A percentile compares a stretch with the other conserved stretches of the same genome.
Evolutionary conservation across 2,329 filamentous ascomycete genomes (phyloP).

Genomic region (Sporothrix brasiliensis): DNA sequence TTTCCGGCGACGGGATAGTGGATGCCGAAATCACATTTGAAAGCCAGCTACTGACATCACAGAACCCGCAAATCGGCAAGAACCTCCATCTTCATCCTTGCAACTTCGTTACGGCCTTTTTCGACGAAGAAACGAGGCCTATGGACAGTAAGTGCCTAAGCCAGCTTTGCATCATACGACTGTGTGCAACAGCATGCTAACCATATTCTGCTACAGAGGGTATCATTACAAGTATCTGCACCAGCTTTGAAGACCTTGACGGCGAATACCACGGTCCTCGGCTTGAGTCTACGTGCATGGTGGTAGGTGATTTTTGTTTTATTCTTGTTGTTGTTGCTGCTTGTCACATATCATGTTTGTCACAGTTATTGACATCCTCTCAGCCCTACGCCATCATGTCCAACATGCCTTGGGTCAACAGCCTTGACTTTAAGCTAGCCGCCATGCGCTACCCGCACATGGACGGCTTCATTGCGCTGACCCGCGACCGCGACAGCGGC

Average conservation of each 20-base stretch:
- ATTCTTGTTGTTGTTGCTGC: not conserved
- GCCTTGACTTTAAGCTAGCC: constrained; percentile 72
- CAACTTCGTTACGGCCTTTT: constrained; percentile 61
- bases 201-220: constrained; percentile 55
- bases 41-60: constrained; percentile 10
- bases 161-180: not conserved
- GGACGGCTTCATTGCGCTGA: constrained; percentile 71
- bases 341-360: not conserved
- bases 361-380: not conserved
- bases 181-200: not conserved
- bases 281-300: constrained; percentile 75
- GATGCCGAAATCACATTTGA: no score
- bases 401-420: constrained; percentile 66
- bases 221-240: constrained; percentile 77
- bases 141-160: constrained; percentile 59
- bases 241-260: constrained; percentile 79
- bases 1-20: not conserved
- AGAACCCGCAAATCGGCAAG: constrained; percentile 78
- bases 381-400: constrained; percentile 67
- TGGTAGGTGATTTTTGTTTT: constrained; percentile 46
- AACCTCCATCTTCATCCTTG: constrained; percentile 84
- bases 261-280: constrained; percentile 79
- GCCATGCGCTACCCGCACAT: constrained; percentile 69
- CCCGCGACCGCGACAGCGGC: constrained; percentile 75
- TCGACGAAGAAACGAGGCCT: constrained; percentile 68